Evolutionary conservation across 305 asterid genomes (phyloP), one percentile per base, ranked within the genome.

Genomic region (Fraxinus nigra): DNA sequence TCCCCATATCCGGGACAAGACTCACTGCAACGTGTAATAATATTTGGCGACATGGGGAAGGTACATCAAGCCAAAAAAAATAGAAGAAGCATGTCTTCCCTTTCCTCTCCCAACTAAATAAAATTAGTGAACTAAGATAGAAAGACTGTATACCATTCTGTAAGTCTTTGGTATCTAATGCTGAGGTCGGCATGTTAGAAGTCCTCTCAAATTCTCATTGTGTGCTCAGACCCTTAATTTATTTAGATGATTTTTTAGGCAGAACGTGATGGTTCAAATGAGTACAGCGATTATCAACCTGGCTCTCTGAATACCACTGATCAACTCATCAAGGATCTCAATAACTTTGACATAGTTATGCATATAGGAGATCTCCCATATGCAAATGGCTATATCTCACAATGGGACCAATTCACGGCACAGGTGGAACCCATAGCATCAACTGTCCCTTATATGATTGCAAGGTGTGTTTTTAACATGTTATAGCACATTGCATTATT

Each of bases 1-100:
- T 85, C 93, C 1, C 90, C 93, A 24, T 90, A 67, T 80, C 89
- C 89, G 1, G 93, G 93, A 24, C 91, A 90, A 75, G 86, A 88
- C 48, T 90, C 93, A 2, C 61, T 88, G 72, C 91, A 88, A 59
- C 90, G 90, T 24, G 89, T 87, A 1, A 75, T 90, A 30, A 84
- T 90, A 75, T 90, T 90, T 81, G 93, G 93, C 43, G 93, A 90
- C 84, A 85, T 88, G 91, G 93, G 93, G 6, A 90, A 90, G 93
- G 93, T 87, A 5, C 7, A 51, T 54, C 20, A 22, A 51, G 22
- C 22, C 20, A 46, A 46, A 46, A 46, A 40, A 9, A 38, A 38
- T 8, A 13, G 1, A 46, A 46, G 3, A 46, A 46, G 59, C 59
- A 48, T 14, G 20, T 46, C 59, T 48, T 48, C 59, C 18, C 59